Conservation (phyloP, 2,329 filamentous ascomycete genomes). For the Acarospora socialis region DNA sequence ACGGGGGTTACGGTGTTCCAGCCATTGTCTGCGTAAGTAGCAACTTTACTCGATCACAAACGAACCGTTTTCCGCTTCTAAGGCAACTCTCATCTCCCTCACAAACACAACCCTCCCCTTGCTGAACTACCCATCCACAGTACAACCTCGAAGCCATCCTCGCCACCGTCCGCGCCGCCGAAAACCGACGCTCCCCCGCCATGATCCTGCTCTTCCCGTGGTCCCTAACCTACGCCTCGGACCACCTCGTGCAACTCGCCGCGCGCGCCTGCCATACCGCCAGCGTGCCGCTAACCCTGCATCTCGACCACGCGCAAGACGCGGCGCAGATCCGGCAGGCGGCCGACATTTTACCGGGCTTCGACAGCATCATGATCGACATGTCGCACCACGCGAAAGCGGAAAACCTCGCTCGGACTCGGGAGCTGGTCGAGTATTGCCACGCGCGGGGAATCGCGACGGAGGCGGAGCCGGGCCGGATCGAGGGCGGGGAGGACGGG, state of each 20-base stretch:
- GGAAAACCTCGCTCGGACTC: conserved; percentile 52
- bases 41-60: not conserved
- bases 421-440: conserved; percentile 48
- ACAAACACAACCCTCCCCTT: not conserved
- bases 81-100: too few species aligned
- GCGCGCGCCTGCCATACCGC: conserved; percentile 42
- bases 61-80: too few species aligned
- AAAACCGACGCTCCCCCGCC: conserved; percentile 50
- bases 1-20: conserved; percentile 8
- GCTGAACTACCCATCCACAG: too few species aligned
- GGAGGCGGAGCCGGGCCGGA: conserved; percentile 57
- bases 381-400: conserved; percentile 60
- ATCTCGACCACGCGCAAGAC: conserved; percentile 53
- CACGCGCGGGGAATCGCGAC: conserved; percentile 51
- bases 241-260: conserved; percentile 40
- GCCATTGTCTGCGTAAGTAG: conserved; percentile 9
- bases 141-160: conserved; percentile 61
- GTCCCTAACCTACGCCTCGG: conserved; percentile 52
- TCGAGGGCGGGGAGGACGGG: conserved; percentile 62
- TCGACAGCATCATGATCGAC: conserved; percentile 65
- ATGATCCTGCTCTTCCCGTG: conserved; percentile 65
- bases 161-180: conserved; percentile 53
- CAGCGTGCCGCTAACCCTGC: conserved; percentile 45
- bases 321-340: conserved; percentile 47
- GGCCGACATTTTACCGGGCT: conserved; percentile 43